Percentiles rank a stretch among this genome's conserved stretches.
phyloP scores from a whole-genome alignment of 2,329 filamentous ascomycete genomes.

The Periconia digitata region DNA sequence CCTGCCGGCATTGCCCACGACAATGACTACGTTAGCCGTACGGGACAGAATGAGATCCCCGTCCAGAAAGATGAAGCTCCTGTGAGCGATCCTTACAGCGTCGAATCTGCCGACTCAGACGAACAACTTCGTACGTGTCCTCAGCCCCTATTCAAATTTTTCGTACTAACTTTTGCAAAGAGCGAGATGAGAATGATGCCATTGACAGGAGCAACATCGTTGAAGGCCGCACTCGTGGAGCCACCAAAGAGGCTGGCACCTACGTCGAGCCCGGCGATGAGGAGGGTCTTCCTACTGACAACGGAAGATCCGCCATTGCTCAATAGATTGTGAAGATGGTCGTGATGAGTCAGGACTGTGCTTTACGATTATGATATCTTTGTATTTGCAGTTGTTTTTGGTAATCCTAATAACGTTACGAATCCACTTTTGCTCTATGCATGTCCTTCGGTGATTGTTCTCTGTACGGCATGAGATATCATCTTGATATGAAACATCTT shows the following conservation, averaged over 20 bases:
- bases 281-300: constrained; percentile 45
- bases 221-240: constrained; percentile 50
- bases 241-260: constrained; percentile 46
- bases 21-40: constrained; percentile 51
- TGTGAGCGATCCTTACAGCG: constrained; percentile 50
- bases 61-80: constrained; percentile 51
- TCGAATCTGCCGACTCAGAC: constrained; percentile 50
- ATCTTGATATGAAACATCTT: no score
- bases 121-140: constrained; percentile 46
- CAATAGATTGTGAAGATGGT: constrained; percentile 22
- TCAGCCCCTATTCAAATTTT: no score
- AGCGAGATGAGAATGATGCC: constrained; percentile 51
- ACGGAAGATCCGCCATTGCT: constrained; percentile 35
- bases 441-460: no score
- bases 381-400: no score
- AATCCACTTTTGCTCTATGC: no score
- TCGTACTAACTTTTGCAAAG: no score
- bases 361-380: background rate
- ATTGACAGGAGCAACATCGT: constrained; percentile 54
- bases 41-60: constrained; percentile 48
- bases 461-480: no score
- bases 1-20: constrained; percentile 41
- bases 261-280: constrained; percentile 57
- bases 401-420: no score
- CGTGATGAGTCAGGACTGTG: background rate